These are phyloP conservation scores for Blastobotrys elegans DNA, from an alignment of 1,139 yeast genomes.

Conservation along the genomic window DNA sequence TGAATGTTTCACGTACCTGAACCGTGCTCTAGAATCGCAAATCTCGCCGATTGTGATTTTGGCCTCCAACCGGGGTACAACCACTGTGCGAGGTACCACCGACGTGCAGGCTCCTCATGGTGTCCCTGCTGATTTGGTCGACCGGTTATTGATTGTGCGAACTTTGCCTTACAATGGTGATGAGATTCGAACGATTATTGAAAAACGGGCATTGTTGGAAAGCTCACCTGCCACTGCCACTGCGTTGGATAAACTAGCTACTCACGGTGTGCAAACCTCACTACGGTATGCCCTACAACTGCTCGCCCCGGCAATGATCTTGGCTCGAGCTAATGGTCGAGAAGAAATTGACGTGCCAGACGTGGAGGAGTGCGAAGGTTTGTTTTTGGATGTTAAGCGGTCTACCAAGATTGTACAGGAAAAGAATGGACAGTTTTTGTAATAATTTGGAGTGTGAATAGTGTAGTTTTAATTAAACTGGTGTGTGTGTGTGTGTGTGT, in stretches of 20 bases:
- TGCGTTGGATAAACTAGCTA: constrained; percentile 69
- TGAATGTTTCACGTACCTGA: constrained; percentile 90
- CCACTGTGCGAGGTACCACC: constrained; percentile 87
- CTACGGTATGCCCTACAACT: constrained; percentile 89
- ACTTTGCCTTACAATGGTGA: constrained; percentile 81
- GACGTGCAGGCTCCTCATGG: constrained; percentile 93
- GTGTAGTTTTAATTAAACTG: too few relatives aligned
- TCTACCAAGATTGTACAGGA: constrained; percentile 70
- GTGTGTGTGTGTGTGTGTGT: too few relatives aligned
- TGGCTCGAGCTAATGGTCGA: constrained; percentile 71
- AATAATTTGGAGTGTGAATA: too few relatives aligned
- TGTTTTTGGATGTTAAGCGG: constrained; percentile 86
- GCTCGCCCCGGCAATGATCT: constrained; percentile 83
- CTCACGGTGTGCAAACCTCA: constrained; percentile 68
- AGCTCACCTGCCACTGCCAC: constrained; percentile 55
- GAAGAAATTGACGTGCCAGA: constrained; percentile 64
- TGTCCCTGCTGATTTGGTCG: constrained; percentile 90
- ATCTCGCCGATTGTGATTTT: constrained; percentile 93
- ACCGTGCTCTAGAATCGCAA: constrained; percentile 84
- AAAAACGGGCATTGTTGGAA: constrained; percentile 76
- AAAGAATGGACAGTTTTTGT: constrained; percentile 25
- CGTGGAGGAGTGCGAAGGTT: constrained; percentile 76
- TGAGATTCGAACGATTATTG: constrained; percentile 76
- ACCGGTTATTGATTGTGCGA: constrained; percentile 83
- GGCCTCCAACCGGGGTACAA: constrained; percentile 93